phyloP scores from a whole-genome alignment of 1,284 basidiomycete species.

The Fomitopsis pinicola region DNA sequence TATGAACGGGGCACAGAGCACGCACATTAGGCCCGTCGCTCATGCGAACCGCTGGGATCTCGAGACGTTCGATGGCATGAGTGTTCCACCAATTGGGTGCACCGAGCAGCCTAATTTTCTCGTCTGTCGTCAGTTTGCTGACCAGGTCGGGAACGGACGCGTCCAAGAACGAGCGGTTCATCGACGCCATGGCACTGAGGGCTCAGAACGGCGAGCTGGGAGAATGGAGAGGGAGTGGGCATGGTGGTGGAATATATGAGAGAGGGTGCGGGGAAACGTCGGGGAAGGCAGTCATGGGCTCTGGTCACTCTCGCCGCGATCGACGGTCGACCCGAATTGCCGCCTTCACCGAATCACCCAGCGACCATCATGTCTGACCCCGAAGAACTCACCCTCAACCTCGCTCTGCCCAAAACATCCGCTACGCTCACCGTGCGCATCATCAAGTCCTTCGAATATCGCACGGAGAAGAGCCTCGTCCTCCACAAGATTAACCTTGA shows the following conservation, averaged over 20 bases:
- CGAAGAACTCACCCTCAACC: constrained; percentile 61
- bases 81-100: constrained; percentile 76
- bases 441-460: constrained; percentile 93
- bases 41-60: constrained; percentile 62
- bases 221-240: neutral
- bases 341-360: neutral
- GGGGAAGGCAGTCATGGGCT: neutral
- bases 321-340: too few relatives aligned
- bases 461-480: constrained; percentile 87
- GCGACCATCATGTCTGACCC: constrained; percentile 31
- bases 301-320: neutral
- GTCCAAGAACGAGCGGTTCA: constrained; percentile 45
- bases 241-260: constrained; percentile 2
- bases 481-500: constrained; percentile 82
- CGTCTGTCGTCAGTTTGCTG: constrained; percentile 48
- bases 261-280: constrained; percentile 5
- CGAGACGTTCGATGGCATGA: constrained; percentile 47
- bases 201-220: neutral
- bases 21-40: constrained; percentile 61
- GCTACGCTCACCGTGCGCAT: constrained; percentile 88
- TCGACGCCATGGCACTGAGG: constrained; percentile 6
- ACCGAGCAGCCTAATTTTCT: constrained; percentile 60
- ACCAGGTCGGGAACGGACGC: constrained; percentile 51
- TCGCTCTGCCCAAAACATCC: constrained; percentile 60
- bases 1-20: neutral